A percentile compares a stretch with the other conserved stretches of the same genome.
Conservation (phyloP, 352 stramenopile genomes). For the Phytophthora rubi region DNA sequence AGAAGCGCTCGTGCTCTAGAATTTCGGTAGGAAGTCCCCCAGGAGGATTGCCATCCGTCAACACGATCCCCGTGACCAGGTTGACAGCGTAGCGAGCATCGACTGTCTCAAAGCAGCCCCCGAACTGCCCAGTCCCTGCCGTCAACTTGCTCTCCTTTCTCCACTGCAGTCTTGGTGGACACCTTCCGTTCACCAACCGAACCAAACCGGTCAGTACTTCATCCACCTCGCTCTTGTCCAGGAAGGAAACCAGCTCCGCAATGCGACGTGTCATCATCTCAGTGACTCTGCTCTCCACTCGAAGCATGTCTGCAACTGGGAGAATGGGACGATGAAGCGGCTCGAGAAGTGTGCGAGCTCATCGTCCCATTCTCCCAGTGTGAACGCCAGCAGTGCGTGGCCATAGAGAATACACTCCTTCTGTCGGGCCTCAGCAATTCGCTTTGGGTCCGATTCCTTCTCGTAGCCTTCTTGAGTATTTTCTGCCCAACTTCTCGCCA, state of each 20-base stretch:
- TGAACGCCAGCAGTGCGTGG: conserved; percentile 45
- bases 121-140: background rate
- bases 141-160: conserved; percentile 11
- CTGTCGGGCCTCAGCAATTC: conserved; percentile 11
- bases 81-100: conserved; percentile 48
- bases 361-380: conserved; percentile 17
- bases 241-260: conserved; percentile 17
- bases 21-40: conserved; percentile 45
- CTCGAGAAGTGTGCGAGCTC: too few relatives aligned
- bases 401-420: conserved; percentile 56
- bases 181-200: conserved; percentile 33
- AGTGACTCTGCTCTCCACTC: conserved; percentile 29
- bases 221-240: conserved; percentile 5
- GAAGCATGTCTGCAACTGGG: conserved; percentile 22
- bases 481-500: conserved; percentile 39
- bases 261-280: conserved; percentile 47
- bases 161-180: conserved; percentile 34
- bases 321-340: too few relatives aligned
- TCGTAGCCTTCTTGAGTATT: conserved; percentile 1
- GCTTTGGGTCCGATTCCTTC: background rate
- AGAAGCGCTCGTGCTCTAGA: conserved; percentile 38
- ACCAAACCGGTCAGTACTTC: conserved; percentile 31
- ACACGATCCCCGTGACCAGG: conserved; percentile 48
- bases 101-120: conserved; percentile 38
- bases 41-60: conserved; percentile 47